Percentiles rank a stretch among this genome's conserved stretches.
Evolutionary conservation across 139 green algal species (phyloP).

Genomic region (Chlorella sp.): DNA sequence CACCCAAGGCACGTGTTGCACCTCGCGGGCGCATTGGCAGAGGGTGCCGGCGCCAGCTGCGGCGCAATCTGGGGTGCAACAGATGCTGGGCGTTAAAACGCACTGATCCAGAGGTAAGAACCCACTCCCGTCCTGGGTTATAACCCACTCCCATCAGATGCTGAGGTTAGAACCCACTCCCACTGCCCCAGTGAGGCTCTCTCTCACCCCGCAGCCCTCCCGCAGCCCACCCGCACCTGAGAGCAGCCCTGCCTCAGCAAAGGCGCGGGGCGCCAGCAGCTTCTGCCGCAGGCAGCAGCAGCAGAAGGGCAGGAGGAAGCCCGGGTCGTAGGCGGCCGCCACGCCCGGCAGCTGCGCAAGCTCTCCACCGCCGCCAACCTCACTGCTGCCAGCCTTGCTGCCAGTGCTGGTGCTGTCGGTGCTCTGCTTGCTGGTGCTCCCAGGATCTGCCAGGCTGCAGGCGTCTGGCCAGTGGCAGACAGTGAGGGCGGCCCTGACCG

Average conservation of each 20-base stretch:
- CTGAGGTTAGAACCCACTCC: too few species aligned
- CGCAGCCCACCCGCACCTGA: background rate
- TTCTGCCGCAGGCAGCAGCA: slow-evolving; percentile 38
- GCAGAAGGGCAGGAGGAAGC: slow-evolving; percentile 63
- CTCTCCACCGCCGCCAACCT: background rate
- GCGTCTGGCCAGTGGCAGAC: slow-evolving; percentile 59
- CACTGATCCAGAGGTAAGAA: too few species aligned
- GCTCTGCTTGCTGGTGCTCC: slow-evolving; percentile 1
- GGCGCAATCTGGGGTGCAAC: too few species aligned
- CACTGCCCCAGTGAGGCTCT: background rate
- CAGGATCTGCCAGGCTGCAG: slow-evolving; percentile 33
- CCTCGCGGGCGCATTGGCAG: too few species aligned
- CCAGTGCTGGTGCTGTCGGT: background rate
- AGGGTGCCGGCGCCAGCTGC: too few species aligned
- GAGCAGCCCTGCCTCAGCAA: slow-evolving; percentile 57
- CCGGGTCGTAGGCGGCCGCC: slow-evolving; percentile 62
- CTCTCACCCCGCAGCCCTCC: background rate
- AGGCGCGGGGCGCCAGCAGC: slow-evolving; percentile 27
- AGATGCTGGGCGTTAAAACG: too few species aligned
- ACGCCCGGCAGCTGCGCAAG: slow-evolving; percentile 13
- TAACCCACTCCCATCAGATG: too few species aligned
- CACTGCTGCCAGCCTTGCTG: background rate
- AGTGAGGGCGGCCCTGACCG: slow-evolving; percentile 46
- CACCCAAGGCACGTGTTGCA: background rate
- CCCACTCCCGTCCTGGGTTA: too few species aligned